These are phyloP conservation scores for Xylariaceae sp. DNA, from an alignment of 2,329 filamentous ascomycete genomes.

Conservation along the genomic window DNA sequence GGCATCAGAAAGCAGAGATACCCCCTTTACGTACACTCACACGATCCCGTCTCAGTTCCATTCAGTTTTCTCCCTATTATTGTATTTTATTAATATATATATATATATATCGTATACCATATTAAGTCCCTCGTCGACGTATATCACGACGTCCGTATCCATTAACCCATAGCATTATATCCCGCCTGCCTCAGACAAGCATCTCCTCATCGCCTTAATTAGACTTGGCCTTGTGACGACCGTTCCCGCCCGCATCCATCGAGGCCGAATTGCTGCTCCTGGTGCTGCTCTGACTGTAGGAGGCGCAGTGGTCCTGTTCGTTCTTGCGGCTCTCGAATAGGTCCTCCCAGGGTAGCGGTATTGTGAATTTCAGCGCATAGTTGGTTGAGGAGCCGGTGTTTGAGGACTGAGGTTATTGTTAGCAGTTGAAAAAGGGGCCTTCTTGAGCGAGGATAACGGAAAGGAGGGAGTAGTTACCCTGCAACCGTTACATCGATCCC, in stretches of 20 bases:
- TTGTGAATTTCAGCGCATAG: background rate
- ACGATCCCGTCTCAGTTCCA: too few species aligned
- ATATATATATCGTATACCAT: too few species aligned
- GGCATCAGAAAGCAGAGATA: too few species aligned
- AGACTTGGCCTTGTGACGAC: background rate
- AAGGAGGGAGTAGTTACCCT: constrained; percentile 19
- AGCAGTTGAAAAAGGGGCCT: too few species aligned
- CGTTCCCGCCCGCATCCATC: background rate
- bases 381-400: constrained; percentile 12
- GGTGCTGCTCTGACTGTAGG: background rate
- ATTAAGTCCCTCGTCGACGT: too few species aligned
- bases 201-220: background rate
- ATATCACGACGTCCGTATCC: too few species aligned
- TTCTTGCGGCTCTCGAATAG: background rate
- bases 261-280: background rate
- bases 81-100: too few species aligned
- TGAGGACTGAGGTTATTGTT: background rate
- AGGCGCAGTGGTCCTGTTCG: constrained; percentile 5
- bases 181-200: background rate
- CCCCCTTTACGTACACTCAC: too few species aligned
- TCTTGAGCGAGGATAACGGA: background rate
- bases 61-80: too few species aligned
- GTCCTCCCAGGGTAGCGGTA: constrained; percentile 1
- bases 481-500: constrained; percentile 28
- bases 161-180: too few species aligned